Base-by-base conservation (phyloP, 192 early-diverging fungal species). In the Backusella morwellensis region DNA sequence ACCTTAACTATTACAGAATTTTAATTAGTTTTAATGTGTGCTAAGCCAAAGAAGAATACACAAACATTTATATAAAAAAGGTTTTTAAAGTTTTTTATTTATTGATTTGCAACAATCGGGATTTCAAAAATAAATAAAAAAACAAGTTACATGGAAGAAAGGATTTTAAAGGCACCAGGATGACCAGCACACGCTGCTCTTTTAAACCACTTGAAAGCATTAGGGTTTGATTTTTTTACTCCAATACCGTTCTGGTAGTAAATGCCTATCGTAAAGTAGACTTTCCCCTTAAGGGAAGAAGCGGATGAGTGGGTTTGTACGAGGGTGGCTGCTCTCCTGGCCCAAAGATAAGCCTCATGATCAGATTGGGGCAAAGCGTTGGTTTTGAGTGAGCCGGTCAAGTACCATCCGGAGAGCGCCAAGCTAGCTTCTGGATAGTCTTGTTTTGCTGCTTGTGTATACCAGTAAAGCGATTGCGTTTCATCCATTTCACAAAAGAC, bases 161-260 rank as follows among this genome's bases (percentile, higher is more conserved):
- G 35, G 34, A 17, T n/a, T 36, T 68, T 36, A 68, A 36, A 32
- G 42, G 88, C 88, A 42, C 86, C 79, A 72, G 79, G 80, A 72
- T 90, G 87, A 34, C 88, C 88, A 34, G 83, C 77, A 26, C 79
- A 85, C 0, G 92, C 87, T 0, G 93, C 92, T 52, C 86, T 85
- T 77, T 87, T 86, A 74, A 88, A 90, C 88, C 88, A 90, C 29
- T 77, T 76, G 71, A 82, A 80, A 8, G 89, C 87, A 15, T 42
- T 67, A 11, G 66, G 63, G 17, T 47, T 41, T 34, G 74, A 75
- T 34, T 23, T 40, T 11, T 74, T 77, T 36, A 81, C 71, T 9
- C 89, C 89, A 77, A 90, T 89, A 32, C 89, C 89, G 41, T 85
- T 81, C 56, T 90, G 88, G 15, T 82, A 79, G 69, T 86, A 90